Conservation (phyloP, 768 basidiomycete species). For the Leccinum subtestaceum region DNA sequence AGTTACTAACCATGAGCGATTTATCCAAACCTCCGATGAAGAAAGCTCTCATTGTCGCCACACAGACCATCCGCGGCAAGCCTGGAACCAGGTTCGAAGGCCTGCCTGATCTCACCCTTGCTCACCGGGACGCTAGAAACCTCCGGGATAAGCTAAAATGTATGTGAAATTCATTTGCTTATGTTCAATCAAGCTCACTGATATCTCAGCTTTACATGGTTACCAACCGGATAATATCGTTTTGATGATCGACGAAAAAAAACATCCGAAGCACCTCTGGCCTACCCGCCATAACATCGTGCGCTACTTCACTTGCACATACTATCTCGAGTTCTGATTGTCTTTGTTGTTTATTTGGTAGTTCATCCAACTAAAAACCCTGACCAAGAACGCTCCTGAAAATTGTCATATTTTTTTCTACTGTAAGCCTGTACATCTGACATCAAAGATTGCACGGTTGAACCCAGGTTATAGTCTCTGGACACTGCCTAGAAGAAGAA, state of each 20-base stretch:
- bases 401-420: constrained; percentile 55
- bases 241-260: constrained; percentile 40
- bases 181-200: not conserved
- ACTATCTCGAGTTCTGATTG: not conserved
- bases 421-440: constrained; percentile 35
- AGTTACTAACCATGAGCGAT: not conserved
- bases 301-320: constrained; percentile 6
- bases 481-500: constrained; percentile 21
- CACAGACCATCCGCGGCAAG: constrained; percentile 7
- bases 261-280: constrained; percentile 29
- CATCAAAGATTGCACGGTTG: not conserved
- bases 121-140: constrained; percentile 21
- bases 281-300: constrained; percentile 49
- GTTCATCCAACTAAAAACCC: constrained; percentile 38
- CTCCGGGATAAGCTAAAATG: constrained; percentile 19
- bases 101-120: constrained; percentile 6
- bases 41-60: constrained; percentile 23
- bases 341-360: not conserved
- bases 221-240: constrained; percentile 42
- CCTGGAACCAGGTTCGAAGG: not conserved
- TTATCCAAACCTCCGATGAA: not conserved
- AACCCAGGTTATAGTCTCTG: not conserved
- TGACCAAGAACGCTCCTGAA: constrained; percentile 41
- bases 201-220: constrained; percentile 31
- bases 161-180: not conserved